Evolutionary conservation across 1,139 yeast species (phyloP), one percentile per base, ranked within the genome.

Genomic region (Arxiozyma telluris): DNA sequence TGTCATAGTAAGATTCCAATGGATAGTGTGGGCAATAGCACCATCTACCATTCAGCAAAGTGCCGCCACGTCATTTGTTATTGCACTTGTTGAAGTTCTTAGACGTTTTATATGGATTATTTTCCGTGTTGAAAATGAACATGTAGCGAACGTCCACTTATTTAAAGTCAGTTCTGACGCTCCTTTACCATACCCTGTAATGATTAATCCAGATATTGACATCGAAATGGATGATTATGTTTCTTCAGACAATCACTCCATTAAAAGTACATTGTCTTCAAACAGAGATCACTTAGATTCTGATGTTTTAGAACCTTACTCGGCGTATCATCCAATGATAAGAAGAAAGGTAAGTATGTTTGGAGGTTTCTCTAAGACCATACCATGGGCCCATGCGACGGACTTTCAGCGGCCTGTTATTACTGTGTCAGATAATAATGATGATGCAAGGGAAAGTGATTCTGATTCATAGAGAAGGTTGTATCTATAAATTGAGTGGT

Each of bases 41-140:
- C 82, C 86, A 52, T 70, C 71, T 54, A 87, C 89, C 59, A 81
- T 89, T 55, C 93, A 87, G 68, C 97, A 93, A 65, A 87, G 93
- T 67, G 96, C 96, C 0, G 81, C 82, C n/a, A 85, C 96, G 1
- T 85, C 96, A 65, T 91, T 91, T 64, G 76, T 81, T 54, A 81
- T 93, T 50, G 96, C 96, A 0, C 61, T 87, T 20, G 88, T 94
- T 0, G 99, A 93, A 69, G 71, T 89, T 2, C 30, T 86, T 2
- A 77, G 98, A 64, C 76, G 98, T 64, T 84, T 88, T 59, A 73
- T 91, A 22, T 93, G 99, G 98, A 77, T 87, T 9, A 79, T 87
- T 54, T 85, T 93, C 73, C 83, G 98, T 72, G 87, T 93, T 78
- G 98, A 93, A 65, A 93, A 93, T 69, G 98, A 93, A 70, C 98